Base-by-base conservation (phyloP, 805 yeast genomes). In the Saccharomycopsis lassenensis region DNA sequence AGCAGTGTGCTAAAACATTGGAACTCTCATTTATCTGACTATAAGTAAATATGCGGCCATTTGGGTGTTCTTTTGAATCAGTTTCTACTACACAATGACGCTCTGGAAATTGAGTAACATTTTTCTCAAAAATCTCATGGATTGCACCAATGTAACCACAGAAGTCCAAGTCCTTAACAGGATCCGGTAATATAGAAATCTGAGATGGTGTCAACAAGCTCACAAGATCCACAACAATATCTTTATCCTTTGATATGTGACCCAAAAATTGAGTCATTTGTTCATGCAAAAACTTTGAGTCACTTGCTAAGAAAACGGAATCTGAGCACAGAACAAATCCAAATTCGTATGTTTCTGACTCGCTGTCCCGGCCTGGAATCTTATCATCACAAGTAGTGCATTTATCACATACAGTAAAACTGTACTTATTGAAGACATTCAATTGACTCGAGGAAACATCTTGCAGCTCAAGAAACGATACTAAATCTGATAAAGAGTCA, bases 41-140 rank as follows among this genome's bases (percentile, higher is more conserved):
- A 57, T 91, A 91, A 24, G 81, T 74, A 65, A 89, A 91, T 12
- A 71, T 60, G 45, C 96, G 72, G 33, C 85, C 71, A 4, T 54
- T 50, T 6, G 43, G 47, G 39, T 72, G 67, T 45, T 73, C 55
- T 52, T 75, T 73, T 29, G 80, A 74, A 44, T 79, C 80, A 18
- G 98, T 89, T 60, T 91, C 99, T 19, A 89, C 79, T 27, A 91
- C 94, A 62, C 97, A 85, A 8, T 81, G 67, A 53, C 94, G 71
- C 23, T 83, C 86, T 3, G 98, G 98, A 55, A 72, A 76, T 48
- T 68, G 69, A 31, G 67, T 74, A 10, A 98, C 95, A 54, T 91
- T 93, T 40, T 68, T 74, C 58, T 81, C 77, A 59, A 91, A 91
- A 29, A 91, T 87, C 51, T 91, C 98, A 52, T 91, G 99, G 49